Base-by-base conservation (phyloP, 441 rosid species). In the Adansonia rubrostipa region DNA sequence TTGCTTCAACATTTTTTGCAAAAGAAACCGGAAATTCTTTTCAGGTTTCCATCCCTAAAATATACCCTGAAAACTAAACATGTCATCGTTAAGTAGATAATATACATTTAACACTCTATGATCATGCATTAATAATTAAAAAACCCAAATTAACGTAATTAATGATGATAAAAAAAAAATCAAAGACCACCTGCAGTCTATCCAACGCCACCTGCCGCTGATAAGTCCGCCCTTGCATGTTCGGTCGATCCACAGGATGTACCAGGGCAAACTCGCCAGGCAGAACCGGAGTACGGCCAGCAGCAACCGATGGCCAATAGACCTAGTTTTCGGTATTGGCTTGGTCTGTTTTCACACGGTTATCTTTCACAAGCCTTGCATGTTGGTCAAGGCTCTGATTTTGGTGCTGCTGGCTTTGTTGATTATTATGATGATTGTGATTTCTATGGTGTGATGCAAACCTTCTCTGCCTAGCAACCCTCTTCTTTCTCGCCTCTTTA, bases 1-100 rank as follows among this genome's bases (percentile, higher is more conserved):
- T 82, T 96, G 99, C 91, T 96, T 96, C 91, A 96, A 84, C 54
- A 94, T 96, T 80, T 96, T 96, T 77, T 96, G 99, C 82, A 94
- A 84, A 42, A 96, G 95, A 88, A 96, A 96, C 86, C 92, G 89
- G 89, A 96, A 75, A 54, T 92, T 96, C 89, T 92, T 94, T 86
- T 94, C 97, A 47, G 97, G 84, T 60, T 90, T 92, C 90, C 86
- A 90, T 44, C 90, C 90, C 97, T 92, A 77, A 47, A 74, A 44
- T 40, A 40, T 24, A 77, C 28, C 28, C 28, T 0, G 28, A 24
- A 24, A 24, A 24, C 28, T 24, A 24, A 24, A 24, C 28, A 0
- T 24, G 1, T 24, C 28, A 24, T 24, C 28, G 0, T 24, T 24
- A 24, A 24, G 28, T 24, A 24, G 28, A 24, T 24, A 24, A 24